These are phyloP conservation scores for Senna siamea DNA, from an alignment of 306 rosid genomes.

Conservation along the genomic window DNA sequence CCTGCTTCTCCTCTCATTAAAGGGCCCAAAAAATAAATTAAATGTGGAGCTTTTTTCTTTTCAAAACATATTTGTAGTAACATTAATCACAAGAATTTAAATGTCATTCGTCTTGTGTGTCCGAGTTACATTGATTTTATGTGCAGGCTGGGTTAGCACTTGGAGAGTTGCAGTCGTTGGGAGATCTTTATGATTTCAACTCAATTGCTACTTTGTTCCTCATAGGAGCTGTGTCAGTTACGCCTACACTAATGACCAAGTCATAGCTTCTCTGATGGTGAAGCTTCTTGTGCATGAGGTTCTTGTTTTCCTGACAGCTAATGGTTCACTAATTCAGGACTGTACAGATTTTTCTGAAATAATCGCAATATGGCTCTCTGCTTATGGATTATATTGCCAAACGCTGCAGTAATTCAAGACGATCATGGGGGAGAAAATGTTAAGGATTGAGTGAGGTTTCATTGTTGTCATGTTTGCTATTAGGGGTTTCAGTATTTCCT, in stretches of 20 bases:
- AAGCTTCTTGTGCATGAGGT: slow-evolving; percentile 38
- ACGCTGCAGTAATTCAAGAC: slow-evolving; percentile 40
- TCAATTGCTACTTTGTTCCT: slow-evolving; percentile 87
- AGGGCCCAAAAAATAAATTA: background rate
- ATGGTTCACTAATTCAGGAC: slow-evolving; percentile 21
- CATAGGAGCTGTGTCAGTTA: slow-evolving; percentile 78
- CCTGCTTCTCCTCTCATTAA: background rate
- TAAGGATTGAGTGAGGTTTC: background rate
- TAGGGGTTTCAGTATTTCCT: slow-evolving; percentile 5
- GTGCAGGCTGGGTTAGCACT: slow-evolving; percentile 94
- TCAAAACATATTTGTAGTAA: background rate
- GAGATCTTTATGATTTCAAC: slow-evolving; percentile 93
- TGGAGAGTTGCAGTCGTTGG: slow-evolving; percentile 79
- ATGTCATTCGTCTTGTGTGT: background rate
- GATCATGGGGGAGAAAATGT: slow-evolving; percentile 30
- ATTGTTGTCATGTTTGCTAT: background rate
- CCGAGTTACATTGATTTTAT: slow-evolving; percentile 4
- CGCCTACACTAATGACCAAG: slow-evolving; percentile 80
- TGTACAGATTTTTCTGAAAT: slow-evolving; percentile 40
- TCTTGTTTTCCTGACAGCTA: slow-evolving; percentile 40
- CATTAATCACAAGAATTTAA: background rate
- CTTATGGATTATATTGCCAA: slow-evolving; percentile 34
- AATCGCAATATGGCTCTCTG: slow-evolving; percentile 17
- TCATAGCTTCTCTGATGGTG: slow-evolving; percentile 46
- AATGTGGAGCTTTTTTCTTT: slow-evolving; percentile 1